These are phyloP conservation scores for Myochromella boudieri DNA, from an alignment of 768 basidiomycete species.

Conservation along the genomic window DNA sequence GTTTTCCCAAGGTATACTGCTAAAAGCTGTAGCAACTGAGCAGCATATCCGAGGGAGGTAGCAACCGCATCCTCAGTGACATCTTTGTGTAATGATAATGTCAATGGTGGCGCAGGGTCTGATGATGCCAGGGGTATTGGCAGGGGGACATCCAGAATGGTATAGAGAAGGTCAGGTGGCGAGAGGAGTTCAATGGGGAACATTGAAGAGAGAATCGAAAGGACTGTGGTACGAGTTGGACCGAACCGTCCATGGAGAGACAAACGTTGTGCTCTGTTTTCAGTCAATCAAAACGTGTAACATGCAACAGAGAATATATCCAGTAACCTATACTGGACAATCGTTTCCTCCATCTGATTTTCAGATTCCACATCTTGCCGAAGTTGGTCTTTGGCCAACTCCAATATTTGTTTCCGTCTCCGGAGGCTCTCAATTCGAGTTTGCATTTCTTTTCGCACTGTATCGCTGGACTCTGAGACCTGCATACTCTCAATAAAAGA, in stretches of 20 bases:
- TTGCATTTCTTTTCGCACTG: conserved; percentile 32
- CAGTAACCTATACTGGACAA: conserved; percentile 38
- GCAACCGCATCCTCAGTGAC: conserved; percentile 87
- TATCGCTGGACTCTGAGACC: conserved; percentile 5
- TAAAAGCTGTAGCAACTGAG: conserved; percentile 81
- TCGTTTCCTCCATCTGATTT: conserved; percentile 28
- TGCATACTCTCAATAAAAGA: background rate
- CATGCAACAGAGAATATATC: background rate
- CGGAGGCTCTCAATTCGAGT: conserved; percentile 36
- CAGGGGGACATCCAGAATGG: conserved; percentile 84
- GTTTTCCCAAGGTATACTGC: conserved; percentile 74
- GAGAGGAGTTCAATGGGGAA: conserved; percentile 90
- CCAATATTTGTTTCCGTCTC: conserved; percentile 46
- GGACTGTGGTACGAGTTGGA: conserved; percentile 58
- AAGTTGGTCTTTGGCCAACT: conserved; percentile 39
- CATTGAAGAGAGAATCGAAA: conserved; percentile 71
- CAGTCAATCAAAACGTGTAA: conserved; percentile 15
- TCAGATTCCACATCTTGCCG: conserved; percentile 26
- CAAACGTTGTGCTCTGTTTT: conserved; percentile 45
- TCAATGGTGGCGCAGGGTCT: conserved; percentile 84
- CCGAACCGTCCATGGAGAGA: conserved; percentile 49
- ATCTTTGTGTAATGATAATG: conserved; percentile 60
- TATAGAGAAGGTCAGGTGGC: conserved; percentile 84
- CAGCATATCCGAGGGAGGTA: conserved; percentile 88
- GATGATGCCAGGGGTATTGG: conserved; percentile 76